Conservation (phyloP, 306 rosid genomes). For the Inga leiocalycina region DNA sequence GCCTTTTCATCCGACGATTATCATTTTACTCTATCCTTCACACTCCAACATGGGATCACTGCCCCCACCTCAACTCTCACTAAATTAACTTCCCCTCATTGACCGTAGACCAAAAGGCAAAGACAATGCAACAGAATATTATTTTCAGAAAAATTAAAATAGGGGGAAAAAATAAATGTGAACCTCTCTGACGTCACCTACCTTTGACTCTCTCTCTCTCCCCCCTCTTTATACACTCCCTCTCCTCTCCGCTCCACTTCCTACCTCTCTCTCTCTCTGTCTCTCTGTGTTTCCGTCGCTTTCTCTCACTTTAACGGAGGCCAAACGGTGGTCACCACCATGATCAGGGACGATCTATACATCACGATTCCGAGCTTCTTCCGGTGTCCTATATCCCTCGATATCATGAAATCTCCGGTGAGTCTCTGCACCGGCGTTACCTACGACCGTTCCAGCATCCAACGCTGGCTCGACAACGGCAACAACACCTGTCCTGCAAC, state of each 20-base stretch:
- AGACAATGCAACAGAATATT: slow-evolving; percentile 30
- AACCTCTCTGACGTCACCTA: slow-evolving; percentile 56
- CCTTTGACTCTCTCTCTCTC: slow-evolving; percentile 65
- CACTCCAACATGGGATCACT: background rate
- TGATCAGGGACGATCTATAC: slow-evolving; percentile 79
- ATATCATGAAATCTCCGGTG: slow-evolving; percentile 94
- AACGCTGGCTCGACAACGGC: slow-evolving; percentile 95
- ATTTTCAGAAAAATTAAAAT: background rate
- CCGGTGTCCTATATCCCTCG: slow-evolving; percentile 86
- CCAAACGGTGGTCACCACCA: slow-evolving; percentile 30
- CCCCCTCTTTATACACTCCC: slow-evolving; percentile 52
- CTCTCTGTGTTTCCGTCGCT: background rate
- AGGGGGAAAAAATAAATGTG: background rate
- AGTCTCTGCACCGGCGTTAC: slow-evolving; percentile 94
- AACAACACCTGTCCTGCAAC: slow-evolving; percentile 98
- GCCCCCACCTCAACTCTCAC: background rate
- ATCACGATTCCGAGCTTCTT: slow-evolving; percentile 76
- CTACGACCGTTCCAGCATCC: slow-evolving; percentile 93
- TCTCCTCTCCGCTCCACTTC: slow-evolving; percentile 36
- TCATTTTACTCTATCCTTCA: background rate
- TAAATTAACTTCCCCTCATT: slow-evolving; percentile 31
- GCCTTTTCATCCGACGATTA: background rate
- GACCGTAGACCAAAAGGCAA: slow-evolving; percentile 51
- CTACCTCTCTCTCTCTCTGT: background rate
- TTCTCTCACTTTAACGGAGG: slow-evolving; percentile 7